These are phyloP conservation scores for Aspergillus spinulosporus DNA, from an alignment of 2,329 filamentous ascomycete genomes.

Conservation along the genomic window DNA sequence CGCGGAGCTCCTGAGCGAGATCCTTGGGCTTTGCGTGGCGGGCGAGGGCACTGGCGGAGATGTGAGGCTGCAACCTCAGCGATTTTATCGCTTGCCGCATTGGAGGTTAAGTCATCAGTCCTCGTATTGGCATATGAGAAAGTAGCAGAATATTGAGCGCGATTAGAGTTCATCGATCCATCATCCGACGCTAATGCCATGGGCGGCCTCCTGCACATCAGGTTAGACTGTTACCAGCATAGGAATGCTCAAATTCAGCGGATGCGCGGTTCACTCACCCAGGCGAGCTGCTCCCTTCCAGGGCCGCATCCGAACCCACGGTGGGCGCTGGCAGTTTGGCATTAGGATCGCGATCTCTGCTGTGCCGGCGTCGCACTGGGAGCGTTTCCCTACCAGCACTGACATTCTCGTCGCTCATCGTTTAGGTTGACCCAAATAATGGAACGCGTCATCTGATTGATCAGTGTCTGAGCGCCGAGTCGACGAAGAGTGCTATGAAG, in stretches of 20 bases:
- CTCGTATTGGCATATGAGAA: constrained; percentile 19
- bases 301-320: constrained; percentile 5
- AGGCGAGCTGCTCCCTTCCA: constrained; percentile 9
- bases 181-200: constrained; percentile 18
- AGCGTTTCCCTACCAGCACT: constrained; percentile 19
- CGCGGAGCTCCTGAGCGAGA: constrained; percentile 13
- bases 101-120: constrained; percentile 16
- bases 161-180: constrained; percentile 22
- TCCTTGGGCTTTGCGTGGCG: constrained; percentile 11
- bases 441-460: constrained; percentile 24
- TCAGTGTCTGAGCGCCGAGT: constrained; percentile 12
- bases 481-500: background rate
- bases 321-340: background rate
- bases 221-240: constrained; percentile 12
- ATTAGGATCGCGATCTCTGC: background rate
- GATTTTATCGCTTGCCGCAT: constrained; percentile 19
- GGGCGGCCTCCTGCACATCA: constrained; percentile 14
- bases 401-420: constrained; percentile 24
- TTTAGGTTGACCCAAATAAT: constrained; percentile 15
- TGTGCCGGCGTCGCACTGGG: constrained; percentile 19
- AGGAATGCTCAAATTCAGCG: background rate
- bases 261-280: constrained; percentile 16
- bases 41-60: constrained; percentile 10
- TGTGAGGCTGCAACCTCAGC: constrained; percentile 13
- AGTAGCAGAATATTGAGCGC: constrained; percentile 21